Evolutionary conservation across 2,329 filamentous ascomycete species (phyloP), one percentile per base, ranked within the genome.

Genomic region (Trichothecium roseum): DNA sequence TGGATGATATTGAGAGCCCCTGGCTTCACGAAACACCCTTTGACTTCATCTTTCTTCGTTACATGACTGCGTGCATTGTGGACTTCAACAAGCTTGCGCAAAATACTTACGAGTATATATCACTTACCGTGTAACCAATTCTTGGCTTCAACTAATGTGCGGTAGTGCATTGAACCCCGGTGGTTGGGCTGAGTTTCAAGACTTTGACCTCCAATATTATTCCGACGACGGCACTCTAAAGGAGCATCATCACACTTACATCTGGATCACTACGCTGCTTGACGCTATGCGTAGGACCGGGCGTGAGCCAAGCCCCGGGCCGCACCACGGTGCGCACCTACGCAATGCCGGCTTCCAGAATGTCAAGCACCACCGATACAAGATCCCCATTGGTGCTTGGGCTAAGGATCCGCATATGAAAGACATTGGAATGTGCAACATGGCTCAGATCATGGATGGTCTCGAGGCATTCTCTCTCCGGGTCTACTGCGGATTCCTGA

Each of bases 41-140:
- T 17, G 54, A 59, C 40, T 61, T 48, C 34, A 57, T 63, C 36
- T 59, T 63, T 35, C 46, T 51, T 2, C 53, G 61, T 0, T 54
- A 51, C 37, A 44, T 62, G 38, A 36, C 48, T 4, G 53, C 48
- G 6, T 47, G 45, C 18, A 53, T 63, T 32, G 40, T 44, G 6
- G 50, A 60, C 43, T 57, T 51, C 51, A 43, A 42, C 3, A 43
- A 37, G 26, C 36, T 51, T 4, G 45, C 49, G 16, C 37, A 30
- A 14, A 46, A 37, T n/a, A 38, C 47, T 12, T 47, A 46, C 40
- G 42, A 50, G 48, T 50, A 20, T n/a, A 24, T 8, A 4, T 4
- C 18, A 8, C 33, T 15, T 28, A 13, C 8, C 18, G 13, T 10
- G n/a, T 2, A 15, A 7, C 12, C 24, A 30, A 24, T 16, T 3